phyloP scores from a whole-genome alignment of 1,284 basidiomycete genomes.

The Malassezia japonica region DNA sequence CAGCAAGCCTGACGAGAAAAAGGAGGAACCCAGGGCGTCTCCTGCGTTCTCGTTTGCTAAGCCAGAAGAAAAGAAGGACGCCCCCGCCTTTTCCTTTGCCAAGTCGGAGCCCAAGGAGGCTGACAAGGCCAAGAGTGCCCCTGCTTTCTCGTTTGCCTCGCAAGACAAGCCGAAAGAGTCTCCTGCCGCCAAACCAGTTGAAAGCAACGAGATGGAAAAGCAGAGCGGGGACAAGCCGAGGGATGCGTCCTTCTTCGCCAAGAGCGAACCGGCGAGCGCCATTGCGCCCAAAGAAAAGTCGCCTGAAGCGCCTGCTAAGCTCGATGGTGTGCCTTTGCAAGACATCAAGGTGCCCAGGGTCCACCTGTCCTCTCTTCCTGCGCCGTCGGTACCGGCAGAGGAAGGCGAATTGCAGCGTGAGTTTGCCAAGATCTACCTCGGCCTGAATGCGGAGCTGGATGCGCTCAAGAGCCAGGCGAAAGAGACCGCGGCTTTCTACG shows the following conservation, averaged over 20 bases:
- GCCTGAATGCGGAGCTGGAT: slow-evolving; percentile 48
- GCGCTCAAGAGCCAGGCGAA: slow-evolving; percentile 24
- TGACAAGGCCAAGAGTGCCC: neutral
- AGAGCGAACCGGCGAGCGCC: no score
- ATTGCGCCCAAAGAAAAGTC: no score
- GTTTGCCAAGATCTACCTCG: slow-evolving; percentile 44
- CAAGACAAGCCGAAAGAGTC: no score
- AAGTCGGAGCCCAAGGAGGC: neutral
- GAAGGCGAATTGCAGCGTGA: slow-evolving; percentile 39
- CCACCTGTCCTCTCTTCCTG: neutral
- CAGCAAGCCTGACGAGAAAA: neutral
- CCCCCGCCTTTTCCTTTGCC: slow-evolving; percentile 1
- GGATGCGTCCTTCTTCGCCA: no score
- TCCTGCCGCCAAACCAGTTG: no score
- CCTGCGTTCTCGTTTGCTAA: slow-evolving; percentile 4
- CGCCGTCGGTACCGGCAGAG: neutral
- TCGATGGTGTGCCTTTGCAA: no score
- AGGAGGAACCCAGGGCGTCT: no score
- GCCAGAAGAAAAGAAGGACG: neutral
- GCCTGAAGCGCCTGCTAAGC: no score
- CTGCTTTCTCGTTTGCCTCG: slow-evolving; percentile 9
- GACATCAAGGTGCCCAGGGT: neutral
- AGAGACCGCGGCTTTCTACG: slow-evolving; percentile 41
- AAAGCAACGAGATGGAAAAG: no score
- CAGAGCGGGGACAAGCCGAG: no score